These are phyloP conservation scores for Penicillium fimorum DNA, from an alignment of 495 filamentous ascomycete species.

Conservation along the genomic window DNA sequence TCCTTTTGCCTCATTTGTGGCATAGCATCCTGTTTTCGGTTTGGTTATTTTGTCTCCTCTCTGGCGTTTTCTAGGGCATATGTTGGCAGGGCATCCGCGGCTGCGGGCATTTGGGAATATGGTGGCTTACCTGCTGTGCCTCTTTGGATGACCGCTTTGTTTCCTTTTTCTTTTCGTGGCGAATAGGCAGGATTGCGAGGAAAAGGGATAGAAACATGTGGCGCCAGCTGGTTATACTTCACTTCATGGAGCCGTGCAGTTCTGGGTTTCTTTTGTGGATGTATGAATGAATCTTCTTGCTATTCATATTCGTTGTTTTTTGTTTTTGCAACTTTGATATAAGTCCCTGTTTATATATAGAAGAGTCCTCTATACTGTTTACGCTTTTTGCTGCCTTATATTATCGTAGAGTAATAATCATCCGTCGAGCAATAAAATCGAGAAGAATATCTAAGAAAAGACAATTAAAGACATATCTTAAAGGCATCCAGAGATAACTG, in stretches of 20 bases:
- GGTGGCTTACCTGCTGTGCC: conserved; percentile 4
- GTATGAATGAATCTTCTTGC: conserved; percentile 3
- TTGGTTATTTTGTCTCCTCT: not conserved
- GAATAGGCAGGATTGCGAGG: conserved; percentile 5
- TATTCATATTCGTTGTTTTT: not conserved
- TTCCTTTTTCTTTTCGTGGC: conserved; percentile 10
- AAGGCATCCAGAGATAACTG: no score
- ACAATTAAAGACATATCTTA: not conserved
- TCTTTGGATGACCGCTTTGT: not conserved
- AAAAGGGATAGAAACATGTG: conserved; percentile 9
- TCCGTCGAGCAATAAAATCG: not conserved
- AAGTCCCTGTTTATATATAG: not conserved
- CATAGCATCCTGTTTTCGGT: conserved; percentile 1
- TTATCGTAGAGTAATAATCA: not conserved
- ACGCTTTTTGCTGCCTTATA: not conserved
- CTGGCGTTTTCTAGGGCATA: conserved; percentile 10
- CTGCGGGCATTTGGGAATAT: not conserved
- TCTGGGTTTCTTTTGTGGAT: not conserved
- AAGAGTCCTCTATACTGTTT: not conserved
- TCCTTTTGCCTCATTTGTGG: not conserved
- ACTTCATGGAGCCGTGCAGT: conserved; percentile 2
- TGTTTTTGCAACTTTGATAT: not conserved
- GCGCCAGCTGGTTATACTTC: conserved; percentile 9
- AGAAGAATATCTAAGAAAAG: not conserved
- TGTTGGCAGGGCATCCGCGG: conserved; percentile 5